These are phyloP conservation scores for Eucalyptus dawsonii DNA, from an alignment of 345 rosid species.

Conservation along the genomic window DNA sequence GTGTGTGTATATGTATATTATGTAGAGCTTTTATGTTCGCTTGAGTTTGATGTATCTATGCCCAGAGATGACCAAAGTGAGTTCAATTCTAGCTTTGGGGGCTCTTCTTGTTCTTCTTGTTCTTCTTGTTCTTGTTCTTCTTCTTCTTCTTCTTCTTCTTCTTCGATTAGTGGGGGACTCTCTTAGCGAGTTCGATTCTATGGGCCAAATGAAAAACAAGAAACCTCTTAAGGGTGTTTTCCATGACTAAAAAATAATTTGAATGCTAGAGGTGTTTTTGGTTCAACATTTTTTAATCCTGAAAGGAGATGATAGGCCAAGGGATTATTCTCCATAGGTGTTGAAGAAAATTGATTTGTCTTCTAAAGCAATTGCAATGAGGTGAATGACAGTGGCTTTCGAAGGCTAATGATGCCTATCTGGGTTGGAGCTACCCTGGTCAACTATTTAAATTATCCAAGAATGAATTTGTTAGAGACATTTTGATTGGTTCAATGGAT, in stretches of 20 bases:
- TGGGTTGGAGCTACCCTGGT: no score
- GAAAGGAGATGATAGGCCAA: neutral
- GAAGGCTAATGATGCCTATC: neutral
- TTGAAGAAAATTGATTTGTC: neutral
- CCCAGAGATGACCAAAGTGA: neutral
- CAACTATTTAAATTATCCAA: neutral
- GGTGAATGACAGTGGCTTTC: neutral
- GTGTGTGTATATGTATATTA: no score
- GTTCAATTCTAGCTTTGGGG: neutral
- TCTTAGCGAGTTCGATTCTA: neutral
- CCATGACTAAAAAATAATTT: no score
- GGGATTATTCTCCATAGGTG: neutral
- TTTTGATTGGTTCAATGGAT: neutral
- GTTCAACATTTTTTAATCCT: neutral
- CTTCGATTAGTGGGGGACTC: neutral
- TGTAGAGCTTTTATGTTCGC: neutral
- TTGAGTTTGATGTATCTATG: neutral
- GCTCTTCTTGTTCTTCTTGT: neutral
- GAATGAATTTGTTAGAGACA: neutral
- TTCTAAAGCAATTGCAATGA: neutral
- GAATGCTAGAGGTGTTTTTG: neutral
- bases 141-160: accelerated
- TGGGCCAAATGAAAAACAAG: neutral
- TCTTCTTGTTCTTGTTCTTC: accelerated
- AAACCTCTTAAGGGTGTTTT: neutral